Base-by-base conservation (phyloP, 352 stramenopile species). In the Phytophthora colocasiae region DNA sequence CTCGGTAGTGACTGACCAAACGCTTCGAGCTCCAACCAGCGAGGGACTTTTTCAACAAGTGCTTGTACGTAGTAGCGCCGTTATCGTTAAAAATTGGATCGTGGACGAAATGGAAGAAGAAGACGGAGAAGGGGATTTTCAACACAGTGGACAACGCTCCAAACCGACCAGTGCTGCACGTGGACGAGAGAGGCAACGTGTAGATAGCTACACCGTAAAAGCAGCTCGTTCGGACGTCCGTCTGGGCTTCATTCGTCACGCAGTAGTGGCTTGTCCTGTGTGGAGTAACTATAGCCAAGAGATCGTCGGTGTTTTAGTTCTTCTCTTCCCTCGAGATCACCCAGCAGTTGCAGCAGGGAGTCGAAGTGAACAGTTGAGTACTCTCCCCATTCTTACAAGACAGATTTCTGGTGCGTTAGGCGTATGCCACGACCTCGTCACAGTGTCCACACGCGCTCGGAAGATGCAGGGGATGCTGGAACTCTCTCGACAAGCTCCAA, bases 341-440 rank as follows among this genome's bases (percentile, higher is more conserved):
- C 46, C 69, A 8, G 66, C 66, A 3, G 61, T 78, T 7, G 57
- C 57, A 5, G 66, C 40, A 1, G 66, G 66, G 14, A 40, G 11
- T 50, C 66, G 57, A 27, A 75, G 66, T 32, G 70, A 78, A 40
- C 80, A 90, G 39, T 66, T 91, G 10, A 72, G 71, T 10, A 90
- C 87, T 17, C 59, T 91, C 7, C 83, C 83, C 17, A 82, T 90
- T 43, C 32, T 91, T 4, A 87, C 71, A 17, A 73, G 78, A 1
- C 83, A 93, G 59, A 93, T 93, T 62, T 83, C 85, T 0, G 83
- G 85, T 1, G 85, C 83, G 0, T 61, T 93, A 31, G 80, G 84
- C n/a, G 85, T 93, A 1, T 93, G 85, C 46, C 70, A 77, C 15
- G 85, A 93, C 52, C 46, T 93, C 4, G 61, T 59, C 8, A 75